Conservation (phyloP, 495 filamentous ascomycete species). For the Cryomyces antarcticus region DNA sequence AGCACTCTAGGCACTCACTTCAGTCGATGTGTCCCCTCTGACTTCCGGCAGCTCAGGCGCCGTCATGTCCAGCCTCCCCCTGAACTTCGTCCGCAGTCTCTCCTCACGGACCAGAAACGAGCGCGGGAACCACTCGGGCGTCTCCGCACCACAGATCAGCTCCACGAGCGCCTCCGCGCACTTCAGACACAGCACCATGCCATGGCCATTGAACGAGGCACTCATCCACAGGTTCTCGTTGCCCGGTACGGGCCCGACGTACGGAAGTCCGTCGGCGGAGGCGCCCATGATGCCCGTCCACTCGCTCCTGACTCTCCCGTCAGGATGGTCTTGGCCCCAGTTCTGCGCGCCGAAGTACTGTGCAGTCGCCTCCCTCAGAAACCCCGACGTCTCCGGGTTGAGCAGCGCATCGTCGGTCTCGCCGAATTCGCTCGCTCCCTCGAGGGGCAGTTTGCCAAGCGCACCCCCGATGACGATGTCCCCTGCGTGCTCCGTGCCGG, state of each 20-base stretch:
- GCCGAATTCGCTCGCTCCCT: conserved; percentile 30
- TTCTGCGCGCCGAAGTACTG: conserved; percentile 31
- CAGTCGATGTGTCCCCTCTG: too few relatives aligned
- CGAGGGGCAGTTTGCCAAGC: conserved; percentile 24
- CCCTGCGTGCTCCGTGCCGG: conserved; percentile 22
- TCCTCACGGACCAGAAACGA: not conserved
- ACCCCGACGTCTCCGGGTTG: conserved; percentile 32
- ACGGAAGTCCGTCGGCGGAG: conserved; percentile 32
- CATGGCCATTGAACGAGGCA: conserved; percentile 36
- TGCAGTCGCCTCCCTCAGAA: conserved; percentile 24
- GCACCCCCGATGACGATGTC: conserved; percentile 59
- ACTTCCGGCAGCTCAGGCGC: not conserved
- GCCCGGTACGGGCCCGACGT: conserved; percentile 23
- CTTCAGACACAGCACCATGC: conserved; percentile 37
- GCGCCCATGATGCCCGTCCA: conserved; percentile 48
- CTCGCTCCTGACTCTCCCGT: conserved; percentile 33
- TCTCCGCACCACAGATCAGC: not conserved
- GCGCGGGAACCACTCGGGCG: not conserved
- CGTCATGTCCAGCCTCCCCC: not conserved
- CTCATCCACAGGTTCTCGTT: conserved; percentile 28
- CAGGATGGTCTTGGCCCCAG: conserved; percentile 37
- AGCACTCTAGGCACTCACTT: too few relatives aligned
- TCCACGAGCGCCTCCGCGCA: conserved; percentile 18
- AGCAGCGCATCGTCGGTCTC: conserved; percentile 36
- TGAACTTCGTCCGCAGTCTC: not conserved